Evolutionary conservation across 148 eudicot genomes (phyloP).

Genomic region (Chenopodium formosanum): DNA sequence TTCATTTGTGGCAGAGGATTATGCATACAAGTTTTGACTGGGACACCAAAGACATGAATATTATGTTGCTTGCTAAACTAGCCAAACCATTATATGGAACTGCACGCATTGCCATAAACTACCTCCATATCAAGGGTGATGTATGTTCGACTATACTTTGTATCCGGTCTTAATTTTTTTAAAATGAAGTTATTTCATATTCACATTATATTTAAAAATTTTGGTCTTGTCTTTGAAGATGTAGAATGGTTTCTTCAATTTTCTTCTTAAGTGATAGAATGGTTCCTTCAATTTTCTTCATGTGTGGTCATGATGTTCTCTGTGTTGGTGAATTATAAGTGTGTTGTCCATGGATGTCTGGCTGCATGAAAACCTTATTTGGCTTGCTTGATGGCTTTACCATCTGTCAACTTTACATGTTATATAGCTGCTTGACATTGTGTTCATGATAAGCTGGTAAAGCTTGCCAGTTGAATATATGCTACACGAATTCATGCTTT

Average conservation of each 20-base stretch:
- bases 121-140: constrained; percentile 91
- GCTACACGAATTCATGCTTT: neutral
- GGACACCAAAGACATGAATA: constrained; percentile 82
- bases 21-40: constrained; percentile 79
- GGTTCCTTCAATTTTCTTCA: neutral
- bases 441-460: neutral
- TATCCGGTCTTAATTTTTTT: neutral
- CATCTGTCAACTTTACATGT: neutral
- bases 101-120: constrained; percentile 83
- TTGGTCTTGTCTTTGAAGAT: neutral
- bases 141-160: constrained; percentile 46
- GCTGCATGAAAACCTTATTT: neutral
- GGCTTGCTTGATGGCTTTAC: neutral
- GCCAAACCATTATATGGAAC: constrained; percentile 87
- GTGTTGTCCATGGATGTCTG: too few species aligned
- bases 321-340: neutral
- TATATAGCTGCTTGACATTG: neutral
- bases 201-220: neutral
- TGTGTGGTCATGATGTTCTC: neutral
- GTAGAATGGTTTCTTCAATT: neutral
- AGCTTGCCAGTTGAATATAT: neutral
- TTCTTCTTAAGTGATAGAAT: neutral
- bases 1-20: constrained; percentile 53
- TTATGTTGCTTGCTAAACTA: constrained; percentile 83
- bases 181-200: neutral